phyloP scores from a whole-genome alignment of 1,284 basidiomycete genomes.

The Leccinum pachyderme region DNA sequence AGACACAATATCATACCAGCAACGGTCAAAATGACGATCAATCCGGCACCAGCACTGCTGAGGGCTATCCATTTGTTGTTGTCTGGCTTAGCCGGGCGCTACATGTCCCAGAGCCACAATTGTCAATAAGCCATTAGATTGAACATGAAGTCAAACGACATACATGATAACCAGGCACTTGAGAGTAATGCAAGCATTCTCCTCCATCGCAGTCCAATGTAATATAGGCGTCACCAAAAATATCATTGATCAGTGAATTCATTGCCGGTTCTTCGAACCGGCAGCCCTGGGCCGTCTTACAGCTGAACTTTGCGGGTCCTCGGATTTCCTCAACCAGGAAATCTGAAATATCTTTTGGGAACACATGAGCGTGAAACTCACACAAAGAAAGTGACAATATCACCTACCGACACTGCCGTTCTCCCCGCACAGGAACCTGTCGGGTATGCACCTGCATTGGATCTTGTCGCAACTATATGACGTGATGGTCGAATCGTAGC shows the following conservation, averaged over 20 bases:
- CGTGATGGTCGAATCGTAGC: slow-evolving; percentile 72
- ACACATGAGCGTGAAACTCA: not conserved
- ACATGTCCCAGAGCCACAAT: not conserved
- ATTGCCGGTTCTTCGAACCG: slow-evolving; percentile 94
- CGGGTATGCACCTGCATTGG: slow-evolving; percentile 89
- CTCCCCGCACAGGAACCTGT: slow-evolving; percentile 93
- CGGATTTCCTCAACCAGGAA: slow-evolving; percentile 89
- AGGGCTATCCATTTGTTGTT: slow-evolving; percentile 81
- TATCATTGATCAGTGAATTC: slow-evolving; percentile 90
- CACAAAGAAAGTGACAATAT: not conserved
- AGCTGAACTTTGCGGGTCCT: slow-evolving; percentile 88
- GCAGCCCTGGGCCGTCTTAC: slow-evolving; percentile 74
- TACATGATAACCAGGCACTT: slow-evolving; percentile 90
- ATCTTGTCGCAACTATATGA: slow-evolving; percentile 80
- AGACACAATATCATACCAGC: slow-evolving; percentile 38
- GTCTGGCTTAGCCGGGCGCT: slow-evolving; percentile 78
- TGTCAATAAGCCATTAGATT: not conserved
- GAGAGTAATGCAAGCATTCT: slow-evolving; percentile 91
- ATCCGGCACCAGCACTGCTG: slow-evolving; percentile 75
- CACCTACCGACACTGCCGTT: slow-evolving; percentile 87
- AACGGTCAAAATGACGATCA: slow-evolving; percentile 62
- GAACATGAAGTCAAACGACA: slow-evolving; percentile 21
- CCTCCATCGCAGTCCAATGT: slow-evolving; percentile 86
- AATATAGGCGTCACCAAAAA: slow-evolving; percentile 92
- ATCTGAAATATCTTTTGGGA: slow-evolving; percentile 80